Conservation (phyloP, 2,329 filamentous ascomycete genomes). For the Arthrobotrys sinensis region DNA sequence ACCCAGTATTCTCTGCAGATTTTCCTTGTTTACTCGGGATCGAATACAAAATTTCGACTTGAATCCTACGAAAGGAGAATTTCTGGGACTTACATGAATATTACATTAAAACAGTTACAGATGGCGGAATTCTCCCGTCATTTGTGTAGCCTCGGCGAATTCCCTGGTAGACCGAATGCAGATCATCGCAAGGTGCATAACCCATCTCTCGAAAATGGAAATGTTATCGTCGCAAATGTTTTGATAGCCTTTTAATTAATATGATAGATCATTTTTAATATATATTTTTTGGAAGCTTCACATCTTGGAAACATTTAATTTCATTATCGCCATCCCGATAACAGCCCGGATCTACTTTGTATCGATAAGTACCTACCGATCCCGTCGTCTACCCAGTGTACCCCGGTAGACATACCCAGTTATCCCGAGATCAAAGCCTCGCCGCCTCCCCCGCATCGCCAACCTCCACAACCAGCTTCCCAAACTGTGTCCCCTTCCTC, state of each 20-base stretch:
- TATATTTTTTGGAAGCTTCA: too few relatives aligned
- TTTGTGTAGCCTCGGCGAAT: conserved; percentile 9
- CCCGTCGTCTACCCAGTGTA: conserved; percentile 9
- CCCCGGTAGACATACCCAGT: neutral
- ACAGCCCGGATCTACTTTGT: neutral
- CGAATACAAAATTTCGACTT: neutral
- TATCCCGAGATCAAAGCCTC: conserved; percentile 35
- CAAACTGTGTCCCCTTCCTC: conserved; percentile 87
- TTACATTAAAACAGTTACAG: neutral
- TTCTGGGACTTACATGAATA: neutral
- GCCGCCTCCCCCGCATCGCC: conserved; percentile 38
- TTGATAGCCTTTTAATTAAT: neutral
- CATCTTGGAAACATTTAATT: too few relatives aligned
- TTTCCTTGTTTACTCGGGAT: neutral
- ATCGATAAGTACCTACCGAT: conserved; percentile 31
- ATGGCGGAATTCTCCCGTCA: conserved; percentile 26
- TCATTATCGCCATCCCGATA: too few relatives aligned
- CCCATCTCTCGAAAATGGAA: conserved; percentile 1
- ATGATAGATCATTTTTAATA: too few relatives aligned
- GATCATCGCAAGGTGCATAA: neutral
- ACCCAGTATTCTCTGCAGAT: neutral
- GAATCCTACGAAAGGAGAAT: neutral
- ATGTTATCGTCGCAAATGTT: neutral
- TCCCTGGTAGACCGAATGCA: neutral
- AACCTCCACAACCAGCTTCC: conserved; percentile 79